Percentiles rank a stretch among this genome's conserved stretches.
phyloP scores from a whole-genome alignment of 768 basidiomycete genomes.

The Sutorius australiensis region DNA sequence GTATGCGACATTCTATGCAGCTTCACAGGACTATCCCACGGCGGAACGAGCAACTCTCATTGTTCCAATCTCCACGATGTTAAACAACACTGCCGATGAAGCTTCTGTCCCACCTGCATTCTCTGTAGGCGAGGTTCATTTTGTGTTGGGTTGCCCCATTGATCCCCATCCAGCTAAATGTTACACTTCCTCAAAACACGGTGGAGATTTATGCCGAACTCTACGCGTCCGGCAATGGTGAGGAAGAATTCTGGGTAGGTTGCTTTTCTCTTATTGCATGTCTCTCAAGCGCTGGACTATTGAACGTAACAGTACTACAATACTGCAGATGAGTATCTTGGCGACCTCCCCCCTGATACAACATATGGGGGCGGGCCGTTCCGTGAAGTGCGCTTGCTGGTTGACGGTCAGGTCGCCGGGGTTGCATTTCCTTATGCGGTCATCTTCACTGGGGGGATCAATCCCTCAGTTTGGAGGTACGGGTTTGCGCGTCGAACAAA shows the following conservation, averaged over 20 bases:
- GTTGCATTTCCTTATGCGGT: constrained; percentile 54
- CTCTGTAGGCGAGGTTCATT: constrained; percentile 42
- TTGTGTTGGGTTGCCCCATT: background rate
- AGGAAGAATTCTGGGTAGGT: constrained; percentile 77
- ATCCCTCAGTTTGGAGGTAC: constrained; percentile 67
- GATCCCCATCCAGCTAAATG: constrained; percentile 44
- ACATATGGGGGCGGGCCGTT: constrained; percentile 49
- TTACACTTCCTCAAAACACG: constrained; percentile 68
- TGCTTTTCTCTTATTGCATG: background rate
- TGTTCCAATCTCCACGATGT: constrained; percentile 64
- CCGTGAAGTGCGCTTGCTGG: constrained; percentile 59
- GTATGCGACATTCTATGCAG: constrained; percentile 67
- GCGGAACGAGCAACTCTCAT: constrained; percentile 60
- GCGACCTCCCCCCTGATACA: constrained; percentile 47
- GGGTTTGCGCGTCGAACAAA: background rate
- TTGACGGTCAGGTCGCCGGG: constrained; percentile 55
- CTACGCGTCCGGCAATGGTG: constrained; percentile 62
- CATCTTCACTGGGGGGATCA: constrained; percentile 74
- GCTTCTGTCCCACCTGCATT: constrained; percentile 73
- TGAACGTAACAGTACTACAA: constrained; percentile 57
- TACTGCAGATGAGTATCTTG: constrained; percentile 54
- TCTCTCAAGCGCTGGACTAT: background rate
- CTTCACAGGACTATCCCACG: constrained; percentile 52
- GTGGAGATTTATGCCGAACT: constrained; percentile 67
- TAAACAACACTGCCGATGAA: constrained; percentile 62